Conservation (phyloP, 371 early-diverging fungal species). For the Sporodiniella umbellata region DNA sequence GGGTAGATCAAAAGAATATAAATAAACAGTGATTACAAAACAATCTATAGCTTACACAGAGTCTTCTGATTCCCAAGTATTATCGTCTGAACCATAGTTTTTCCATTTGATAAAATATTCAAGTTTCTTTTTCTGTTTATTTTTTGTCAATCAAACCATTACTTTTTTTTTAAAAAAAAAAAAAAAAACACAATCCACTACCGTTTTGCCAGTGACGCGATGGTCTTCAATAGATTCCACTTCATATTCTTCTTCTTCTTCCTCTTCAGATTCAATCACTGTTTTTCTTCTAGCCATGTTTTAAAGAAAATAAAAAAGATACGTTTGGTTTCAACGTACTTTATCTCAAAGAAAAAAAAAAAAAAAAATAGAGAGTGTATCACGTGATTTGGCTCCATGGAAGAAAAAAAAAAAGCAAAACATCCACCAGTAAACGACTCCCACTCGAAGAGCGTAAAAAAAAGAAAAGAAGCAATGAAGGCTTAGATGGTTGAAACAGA, state of each 20-base stretch:
- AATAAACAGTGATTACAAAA: background rate
- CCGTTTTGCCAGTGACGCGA: background rate
- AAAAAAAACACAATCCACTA: background rate
- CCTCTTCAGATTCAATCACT: too few species aligned
- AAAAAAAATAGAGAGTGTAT: too few species aligned
- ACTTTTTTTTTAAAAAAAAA: too few species aligned
- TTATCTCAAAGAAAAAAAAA: too few species aligned
- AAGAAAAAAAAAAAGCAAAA: too few species aligned
- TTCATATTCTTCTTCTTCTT: background rate
- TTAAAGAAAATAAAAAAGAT: background rate
- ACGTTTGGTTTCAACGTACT: too few species aligned
- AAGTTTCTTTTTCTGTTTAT: background rate
- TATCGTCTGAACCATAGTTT: background rate
- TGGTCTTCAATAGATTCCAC: background rate
- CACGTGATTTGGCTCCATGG: too few species aligned
- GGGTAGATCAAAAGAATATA: background rate
- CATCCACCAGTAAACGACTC: too few species aligned
- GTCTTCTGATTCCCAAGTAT: background rate
- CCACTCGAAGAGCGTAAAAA: too few species aligned
- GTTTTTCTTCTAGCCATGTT: background rate
- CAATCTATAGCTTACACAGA: background rate
- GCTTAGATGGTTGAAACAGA: too few species aligned
- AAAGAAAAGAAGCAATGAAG: too few species aligned
- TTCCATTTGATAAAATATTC: background rate
- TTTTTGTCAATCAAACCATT: too few species aligned